Evolutionary conservation across 371 early-diverging fungal species (phyloP).

Genomic region (Rhizopus stolonifer): DNA sequence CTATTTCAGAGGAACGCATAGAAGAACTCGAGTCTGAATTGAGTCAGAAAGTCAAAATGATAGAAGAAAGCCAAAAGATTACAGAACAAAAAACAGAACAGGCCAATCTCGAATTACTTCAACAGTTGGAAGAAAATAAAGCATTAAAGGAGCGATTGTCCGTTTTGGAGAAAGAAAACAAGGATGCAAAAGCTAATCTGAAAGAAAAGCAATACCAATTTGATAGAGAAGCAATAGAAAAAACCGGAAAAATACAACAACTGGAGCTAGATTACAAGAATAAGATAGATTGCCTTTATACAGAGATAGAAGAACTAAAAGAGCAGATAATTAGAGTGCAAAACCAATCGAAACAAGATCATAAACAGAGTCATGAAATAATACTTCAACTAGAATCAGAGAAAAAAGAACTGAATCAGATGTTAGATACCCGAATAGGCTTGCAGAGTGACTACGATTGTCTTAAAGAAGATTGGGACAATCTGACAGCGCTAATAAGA

Average conservation of each 20-base stretch:
- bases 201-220: background rate
- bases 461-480: constrained; percentile 28
- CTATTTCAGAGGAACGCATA: constrained; percentile 48
- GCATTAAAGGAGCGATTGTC: background rate
- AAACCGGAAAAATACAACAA: background rate
- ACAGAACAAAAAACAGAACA: constrained; percentile 56
- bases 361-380: background rate
- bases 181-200: background rate
- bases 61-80: constrained; percentile 4
- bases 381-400: constrained; percentile 4
- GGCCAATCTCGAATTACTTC: constrained; percentile 49
- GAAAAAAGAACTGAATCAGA: constrained; percentile 2
- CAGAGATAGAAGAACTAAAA: constrained; percentile 10
- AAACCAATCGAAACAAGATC: constrained; percentile 7
- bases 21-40: constrained; percentile 22
- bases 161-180: constrained; percentile 2
- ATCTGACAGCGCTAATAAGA: constrained; percentile 19
- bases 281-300: background rate
- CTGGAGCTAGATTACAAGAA: constrained; percentile 1
- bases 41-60: constrained; percentile 2
- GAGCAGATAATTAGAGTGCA: constrained; percentile 5
- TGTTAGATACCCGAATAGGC: constrained; percentile 6
- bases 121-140: background rate
- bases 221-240: background rate
- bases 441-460: constrained; percentile 19